Percentiles rank a stretch among this genome's conserved stretches.
phyloP scores from a whole-genome alignment of 805 yeast species.

The Zygoascus flipseniorum region DNA sequence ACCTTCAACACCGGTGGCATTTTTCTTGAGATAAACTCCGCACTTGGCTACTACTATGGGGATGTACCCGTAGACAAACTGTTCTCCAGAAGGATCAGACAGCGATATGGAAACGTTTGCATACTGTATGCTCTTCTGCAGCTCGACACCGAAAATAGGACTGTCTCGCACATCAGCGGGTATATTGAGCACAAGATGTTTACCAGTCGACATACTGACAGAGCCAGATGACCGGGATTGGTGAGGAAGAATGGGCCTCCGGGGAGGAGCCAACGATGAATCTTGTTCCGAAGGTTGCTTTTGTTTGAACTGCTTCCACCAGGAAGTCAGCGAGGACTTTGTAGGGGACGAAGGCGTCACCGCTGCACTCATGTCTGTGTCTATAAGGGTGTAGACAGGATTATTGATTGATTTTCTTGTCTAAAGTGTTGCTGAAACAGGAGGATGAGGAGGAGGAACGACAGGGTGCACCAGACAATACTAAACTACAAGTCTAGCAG shows the following conservation, averaged over 20 bases:
- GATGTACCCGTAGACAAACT: conserved; percentile 74
- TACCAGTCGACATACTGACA: conserved; percentile 1
- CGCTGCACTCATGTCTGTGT: neutral
- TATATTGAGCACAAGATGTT: neutral
- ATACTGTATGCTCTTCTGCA: conserved; percentile 57
- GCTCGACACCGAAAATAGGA: conserved; percentile 71
- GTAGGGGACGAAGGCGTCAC: conserved; percentile 25
- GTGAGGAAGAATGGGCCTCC: neutral
- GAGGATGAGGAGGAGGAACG: too few species aligned
- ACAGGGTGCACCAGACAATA: too few species aligned
- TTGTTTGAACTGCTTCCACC: conserved; percentile 37
- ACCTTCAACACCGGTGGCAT: conserved; percentile 71
- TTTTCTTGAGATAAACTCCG: conserved; percentile 73
- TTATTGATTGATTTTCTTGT: too few species aligned
- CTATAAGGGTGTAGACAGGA: too few species aligned
- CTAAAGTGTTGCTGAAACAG: too few species aligned
- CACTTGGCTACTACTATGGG: conserved; percentile 96
- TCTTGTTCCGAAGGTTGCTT: conserved; percentile 1
- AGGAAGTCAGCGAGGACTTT: conserved; percentile 28
- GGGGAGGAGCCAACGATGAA: neutral
- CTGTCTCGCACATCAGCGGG: conserved; percentile 13
- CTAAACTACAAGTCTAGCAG: too few species aligned
- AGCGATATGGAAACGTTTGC: conserved; percentile 74
- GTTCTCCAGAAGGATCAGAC: conserved; percentile 46
- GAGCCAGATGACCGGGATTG: conserved; percentile 2